Conservation (phyloP, 306 rosid genomes). For the Sicyos edulis region DNA sequence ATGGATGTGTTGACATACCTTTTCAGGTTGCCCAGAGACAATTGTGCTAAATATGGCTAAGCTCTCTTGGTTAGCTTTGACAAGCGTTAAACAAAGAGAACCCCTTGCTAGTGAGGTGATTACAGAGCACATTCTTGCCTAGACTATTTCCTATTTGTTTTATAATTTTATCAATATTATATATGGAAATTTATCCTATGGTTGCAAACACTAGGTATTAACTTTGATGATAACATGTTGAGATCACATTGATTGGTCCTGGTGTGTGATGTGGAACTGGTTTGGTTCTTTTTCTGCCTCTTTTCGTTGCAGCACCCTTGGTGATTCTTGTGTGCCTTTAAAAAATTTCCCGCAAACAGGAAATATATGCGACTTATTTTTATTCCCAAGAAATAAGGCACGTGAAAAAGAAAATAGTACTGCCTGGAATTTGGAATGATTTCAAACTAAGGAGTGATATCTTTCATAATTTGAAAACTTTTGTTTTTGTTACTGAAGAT, state of each 20-base stretch:
- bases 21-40: constrained; percentile 88
- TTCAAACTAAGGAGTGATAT: not conserved
- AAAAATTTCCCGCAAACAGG: not conserved
- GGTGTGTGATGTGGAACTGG: not conserved
- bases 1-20: constrained; percentile 22
- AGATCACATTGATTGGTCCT: not conserved
- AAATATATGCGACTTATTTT: constrained; percentile 4
- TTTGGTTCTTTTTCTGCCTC: not conserved
- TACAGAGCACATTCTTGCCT: constrained; percentile 23
- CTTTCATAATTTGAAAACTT: not conserved
- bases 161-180: constrained; percentile 1
- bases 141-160: not conserved
- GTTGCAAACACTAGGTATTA: not conserved
- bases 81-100: constrained; percentile 72
- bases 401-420: not conserved
- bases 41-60: constrained; percentile 78
- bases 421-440: constrained; percentile 9
- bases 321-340: not conserved
- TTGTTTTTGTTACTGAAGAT: not conserved
- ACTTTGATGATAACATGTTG: not conserved
- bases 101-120: constrained; percentile 96
- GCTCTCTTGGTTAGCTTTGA: constrained; percentile 75
- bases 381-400: not conserved
- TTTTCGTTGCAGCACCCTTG: not conserved
- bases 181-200: not conserved